phyloP scores from a whole-genome alignment of 352 stramenopile genomes.

The Plasmopara viticola region DNA sequence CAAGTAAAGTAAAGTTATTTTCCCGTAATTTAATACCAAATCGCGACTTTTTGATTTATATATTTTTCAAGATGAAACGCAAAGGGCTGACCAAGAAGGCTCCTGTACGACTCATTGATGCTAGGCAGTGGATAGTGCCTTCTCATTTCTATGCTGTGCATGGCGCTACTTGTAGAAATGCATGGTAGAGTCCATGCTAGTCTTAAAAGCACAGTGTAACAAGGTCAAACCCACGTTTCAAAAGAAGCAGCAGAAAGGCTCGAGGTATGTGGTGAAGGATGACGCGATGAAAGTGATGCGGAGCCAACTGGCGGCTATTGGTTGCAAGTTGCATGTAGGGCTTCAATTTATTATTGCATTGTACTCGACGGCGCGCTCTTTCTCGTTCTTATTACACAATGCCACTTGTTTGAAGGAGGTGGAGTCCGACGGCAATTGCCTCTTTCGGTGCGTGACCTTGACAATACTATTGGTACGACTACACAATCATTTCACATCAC shows the following conservation, averaged over 20 bases:
- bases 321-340: slow-evolving; percentile 56
- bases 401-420: slow-evolving; percentile 41
- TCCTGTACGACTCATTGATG: too few species aligned
- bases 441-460: slow-evolving; percentile 53
- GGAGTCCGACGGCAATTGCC: slow-evolving; percentile 74
- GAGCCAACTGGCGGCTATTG: slow-evolving; percentile 41
- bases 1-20: background rate
- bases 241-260: slow-evolving; percentile 34
- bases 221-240: background rate
- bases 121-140: too few species aligned
- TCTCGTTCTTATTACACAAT: background rate
- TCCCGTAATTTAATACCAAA: too few species aligned
- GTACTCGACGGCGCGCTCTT: slow-evolving; percentile 1
- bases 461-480: background rate
- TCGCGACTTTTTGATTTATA: too few species aligned
- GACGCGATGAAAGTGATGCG: slow-evolving; percentile 51
- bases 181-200: too few species aligned
- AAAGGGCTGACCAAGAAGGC: too few species aligned
- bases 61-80: too few species aligned
- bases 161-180: too few species aligned
- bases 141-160: too few species aligned
- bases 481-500: slow-evolving; percentile 1
- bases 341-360: background rate
- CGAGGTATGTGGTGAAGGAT: slow-evolving; percentile 30
- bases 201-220: too few species aligned